phyloP scores from a whole-genome alignment of 345 rosid species.

The Syzygium grande region DNA sequence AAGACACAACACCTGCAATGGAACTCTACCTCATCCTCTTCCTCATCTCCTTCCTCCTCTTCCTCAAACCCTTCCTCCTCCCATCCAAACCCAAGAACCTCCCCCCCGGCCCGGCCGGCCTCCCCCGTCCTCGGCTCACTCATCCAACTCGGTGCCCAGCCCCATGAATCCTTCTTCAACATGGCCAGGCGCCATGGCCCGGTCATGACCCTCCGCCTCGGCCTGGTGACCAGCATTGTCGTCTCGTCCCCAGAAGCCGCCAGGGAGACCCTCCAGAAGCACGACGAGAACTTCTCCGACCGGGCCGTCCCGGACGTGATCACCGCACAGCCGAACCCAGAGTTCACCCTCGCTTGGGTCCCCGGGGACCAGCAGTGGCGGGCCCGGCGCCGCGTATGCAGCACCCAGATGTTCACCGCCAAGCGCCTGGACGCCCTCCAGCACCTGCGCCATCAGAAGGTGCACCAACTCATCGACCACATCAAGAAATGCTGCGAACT shows the following conservation, averaged over 20 bases:
- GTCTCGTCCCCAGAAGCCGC: constrained; percentile 22
- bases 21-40: neutral
- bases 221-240: constrained; percentile 18
- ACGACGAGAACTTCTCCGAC: constrained; percentile 17
- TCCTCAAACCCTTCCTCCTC: neutral
- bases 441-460: constrained; percentile 19
- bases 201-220: constrained; percentile 28
- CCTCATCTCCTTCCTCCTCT: constrained; percentile 3
- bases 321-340: constrained; percentile 19
- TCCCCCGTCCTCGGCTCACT: constrained; percentile 19
- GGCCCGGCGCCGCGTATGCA: constrained; percentile 27
- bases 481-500: constrained; percentile 1
- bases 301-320: constrained; percentile 17
- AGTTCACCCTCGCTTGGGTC: constrained; percentile 26
- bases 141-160: constrained; percentile 7
- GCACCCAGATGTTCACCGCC: constrained; percentile 16
- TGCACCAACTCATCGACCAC: constrained; percentile 17
- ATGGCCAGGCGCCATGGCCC: constrained; percentile 31
- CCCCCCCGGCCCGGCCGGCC: constrained; percentile 18
- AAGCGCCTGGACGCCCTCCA: constrained; percentile 18
- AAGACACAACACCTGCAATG: neutral
- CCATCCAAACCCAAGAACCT: neutral
- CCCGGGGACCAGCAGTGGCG: constrained; percentile 21
- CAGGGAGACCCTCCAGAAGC: constrained; percentile 19
- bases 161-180: constrained; percentile 21